These are phyloP conservation scores for Trichophyton equinum DNA, from an alignment of 2,329 filamentous ascomycete genomes.

Conservation along the genomic window DNA sequence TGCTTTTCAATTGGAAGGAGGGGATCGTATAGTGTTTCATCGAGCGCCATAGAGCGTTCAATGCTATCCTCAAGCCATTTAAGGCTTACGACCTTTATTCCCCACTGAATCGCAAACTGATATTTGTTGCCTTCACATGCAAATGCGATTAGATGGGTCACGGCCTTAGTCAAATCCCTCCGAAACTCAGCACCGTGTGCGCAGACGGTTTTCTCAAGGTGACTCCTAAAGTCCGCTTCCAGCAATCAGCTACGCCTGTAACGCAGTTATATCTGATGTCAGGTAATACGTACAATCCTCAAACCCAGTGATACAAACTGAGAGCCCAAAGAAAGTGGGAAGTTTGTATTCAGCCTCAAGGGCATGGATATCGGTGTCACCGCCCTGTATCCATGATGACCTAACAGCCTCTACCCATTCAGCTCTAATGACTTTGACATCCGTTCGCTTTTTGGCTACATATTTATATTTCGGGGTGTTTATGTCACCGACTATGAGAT, in stretches of 20 bases:
- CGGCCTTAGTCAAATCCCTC: slow-evolving; percentile 70
- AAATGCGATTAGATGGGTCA: slow-evolving; percentile 77
- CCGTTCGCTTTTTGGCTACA: slow-evolving; percentile 76
- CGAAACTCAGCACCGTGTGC: slow-evolving; percentile 71
- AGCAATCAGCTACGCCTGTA: not conserved
- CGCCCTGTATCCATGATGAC: slow-evolving; percentile 66
- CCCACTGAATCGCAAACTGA: slow-evolving; percentile 71
- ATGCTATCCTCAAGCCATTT: slow-evolving; percentile 80
- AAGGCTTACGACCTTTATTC: slow-evolving; percentile 61
- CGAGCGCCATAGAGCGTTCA: slow-evolving; percentile 76
- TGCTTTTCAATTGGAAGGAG: slow-evolving; percentile 55
- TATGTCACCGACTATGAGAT: slow-evolving; percentile 80
- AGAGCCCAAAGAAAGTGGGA: slow-evolving; percentile 40
- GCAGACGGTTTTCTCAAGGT: slow-evolving; percentile 55
- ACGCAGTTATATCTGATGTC: not conserved
- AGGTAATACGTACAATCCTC: slow-evolving; percentile 43
- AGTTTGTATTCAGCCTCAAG: slow-evolving; percentile 49
- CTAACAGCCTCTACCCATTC: slow-evolving; percentile 75
- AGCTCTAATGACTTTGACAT: slow-evolving; percentile 71
- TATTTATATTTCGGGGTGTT: slow-evolving; percentile 91
- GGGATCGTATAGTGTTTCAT: slow-evolving; percentile 76
- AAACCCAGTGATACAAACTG: slow-evolving; percentile 58
- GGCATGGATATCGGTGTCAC: slow-evolving; percentile 56
- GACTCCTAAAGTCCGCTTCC: slow-evolving; percentile 43
- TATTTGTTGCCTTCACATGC: slow-evolving; percentile 81